A percentile compares a stretch with the other conserved stretches of the same genome.
Conservation (phyloP, 2,329 filamentous ascomycete species). For the Parascedosporium putredinis region DNA sequence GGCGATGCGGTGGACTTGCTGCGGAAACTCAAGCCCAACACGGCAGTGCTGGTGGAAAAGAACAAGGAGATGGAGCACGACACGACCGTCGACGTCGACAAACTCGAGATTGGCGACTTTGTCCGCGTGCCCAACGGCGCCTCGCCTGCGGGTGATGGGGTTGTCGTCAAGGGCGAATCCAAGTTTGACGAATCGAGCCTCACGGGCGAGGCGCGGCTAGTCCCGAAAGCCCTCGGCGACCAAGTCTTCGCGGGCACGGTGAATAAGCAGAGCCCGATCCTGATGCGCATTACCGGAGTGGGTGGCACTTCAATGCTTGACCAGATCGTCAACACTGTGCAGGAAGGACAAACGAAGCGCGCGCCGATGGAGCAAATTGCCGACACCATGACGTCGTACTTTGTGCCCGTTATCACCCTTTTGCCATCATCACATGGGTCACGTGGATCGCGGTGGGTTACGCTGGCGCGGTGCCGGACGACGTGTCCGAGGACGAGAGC, state of each 20-base stretch:
- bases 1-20: conserved; percentile 77
- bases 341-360: conserved; percentile 65
- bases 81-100: conserved; percentile 45
- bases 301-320: conserved; percentile 67
- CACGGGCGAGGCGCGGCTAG: conserved; percentile 64
- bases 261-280: conserved; percentile 56
- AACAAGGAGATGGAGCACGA: conserved; percentile 27
- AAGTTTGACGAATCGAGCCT: conserved; percentile 84
- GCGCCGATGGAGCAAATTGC: conserved; percentile 69
- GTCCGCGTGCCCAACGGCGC: conserved; percentile 69
- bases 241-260: conserved; percentile 63
- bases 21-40: conserved; percentile 65
- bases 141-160: conserved; percentile 77
- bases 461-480: conserved; percentile 42
- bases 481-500: conserved; percentile 46
- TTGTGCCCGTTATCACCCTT: conserved; percentile 63
- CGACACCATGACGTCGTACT: conserved; percentile 63
- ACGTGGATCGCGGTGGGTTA: conserved; percentile 59
- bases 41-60: conserved; percentile 58
- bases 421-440: conserved; percentile 62
- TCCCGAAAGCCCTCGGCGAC: conserved; percentile 54
- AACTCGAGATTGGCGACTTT: conserved; percentile 63
- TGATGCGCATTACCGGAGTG: conserved; percentile 52
- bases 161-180: conserved; percentile 50
- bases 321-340: conserved; percentile 65